These are phyloP conservation scores for Blastomyces emzantsi DNA, from an alignment of 2,329 filamentous ascomycete genomes.

Conservation along the genomic window DNA sequence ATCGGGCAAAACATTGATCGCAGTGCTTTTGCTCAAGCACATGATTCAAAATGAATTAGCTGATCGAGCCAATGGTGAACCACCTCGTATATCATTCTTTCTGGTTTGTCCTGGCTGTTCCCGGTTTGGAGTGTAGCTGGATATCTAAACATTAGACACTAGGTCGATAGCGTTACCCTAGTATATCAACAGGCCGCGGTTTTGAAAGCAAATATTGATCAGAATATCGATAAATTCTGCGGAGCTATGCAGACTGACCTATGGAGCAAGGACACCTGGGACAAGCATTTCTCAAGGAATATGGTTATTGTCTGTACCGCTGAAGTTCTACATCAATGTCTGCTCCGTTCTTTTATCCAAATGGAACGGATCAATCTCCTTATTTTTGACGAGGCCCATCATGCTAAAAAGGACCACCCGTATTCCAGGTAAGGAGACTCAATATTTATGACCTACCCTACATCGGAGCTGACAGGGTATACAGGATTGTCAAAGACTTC, in stretches of 20 bases:
- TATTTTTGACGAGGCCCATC: conserved; percentile 93
- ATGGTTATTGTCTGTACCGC: conserved; percentile 91
- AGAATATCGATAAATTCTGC: conserved; percentile 63
- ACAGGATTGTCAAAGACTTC: conserved; percentile 73
- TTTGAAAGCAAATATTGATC: conserved; percentile 68
- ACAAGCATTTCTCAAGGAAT: conserved; percentile 50
- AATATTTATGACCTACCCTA: background rate
- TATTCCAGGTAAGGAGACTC: conserved; percentile 55
- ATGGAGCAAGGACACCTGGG: conserved; percentile 54
- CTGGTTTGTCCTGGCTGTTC: conserved; percentile 44
- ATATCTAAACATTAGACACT: conserved; percentile 24
- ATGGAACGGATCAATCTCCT: conserved; percentile 82
- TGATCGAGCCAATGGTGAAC: conserved; percentile 51
- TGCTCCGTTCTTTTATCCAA: conserved; percentile 67
- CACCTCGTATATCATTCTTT: conserved; percentile 69
- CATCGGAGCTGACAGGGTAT: conserved; percentile 12
- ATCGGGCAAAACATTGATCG: conserved; percentile 93
- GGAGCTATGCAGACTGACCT: conserved; percentile 58
- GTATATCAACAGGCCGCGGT: conserved; percentile 85
- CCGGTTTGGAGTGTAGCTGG: background rate
- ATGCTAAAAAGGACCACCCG: conserved; percentile 86
- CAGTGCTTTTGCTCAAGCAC: conserved; percentile 71
- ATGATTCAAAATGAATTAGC: conserved; percentile 69
- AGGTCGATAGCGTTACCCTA: conserved; percentile 79
- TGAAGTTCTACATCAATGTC: conserved; percentile 69